Evolutionary conservation across 2,329 filamentous ascomycete genomes (phyloP).

Genomic region (Didymella glomerata): DNA sequence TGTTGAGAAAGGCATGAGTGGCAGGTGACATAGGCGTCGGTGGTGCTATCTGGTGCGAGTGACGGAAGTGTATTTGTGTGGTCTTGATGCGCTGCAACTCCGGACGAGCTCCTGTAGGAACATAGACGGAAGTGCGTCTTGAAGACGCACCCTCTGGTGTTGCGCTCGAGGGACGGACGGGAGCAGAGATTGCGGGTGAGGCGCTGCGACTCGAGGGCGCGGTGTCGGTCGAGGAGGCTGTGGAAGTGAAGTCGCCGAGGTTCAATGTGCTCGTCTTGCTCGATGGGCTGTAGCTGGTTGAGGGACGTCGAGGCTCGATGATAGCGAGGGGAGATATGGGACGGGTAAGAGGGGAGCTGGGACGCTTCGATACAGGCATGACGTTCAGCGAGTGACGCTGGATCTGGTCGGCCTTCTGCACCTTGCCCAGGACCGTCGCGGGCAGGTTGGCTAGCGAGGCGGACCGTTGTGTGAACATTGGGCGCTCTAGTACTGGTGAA

Average conservation of each 20-base stretch:
- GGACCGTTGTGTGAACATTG: constrained; percentile 39
- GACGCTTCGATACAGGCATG: constrained; percentile 21
- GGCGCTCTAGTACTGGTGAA: constrained; percentile 33
- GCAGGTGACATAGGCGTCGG: constrained; percentile 44
- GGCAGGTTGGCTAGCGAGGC: constrained; percentile 48
- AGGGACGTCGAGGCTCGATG: constrained; percentile 39
- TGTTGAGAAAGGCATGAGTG: constrained; percentile 49
- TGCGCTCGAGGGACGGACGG: constrained; percentile 36
- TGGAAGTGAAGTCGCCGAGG: constrained; percentile 35
- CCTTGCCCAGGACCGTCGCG: constrained; percentile 39
- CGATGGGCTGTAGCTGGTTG: constrained; percentile 39
- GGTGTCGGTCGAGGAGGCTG: constrained; percentile 35
- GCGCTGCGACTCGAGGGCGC: constrained; percentile 37
- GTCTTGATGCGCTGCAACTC: constrained; percentile 30
- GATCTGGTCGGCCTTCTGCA: constrained; percentile 37
- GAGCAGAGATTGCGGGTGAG: constrained; percentile 34
- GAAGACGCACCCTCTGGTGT: constrained; percentile 25
- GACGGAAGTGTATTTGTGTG: constrained; percentile 31
- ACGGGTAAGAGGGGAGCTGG: constrained; percentile 28
- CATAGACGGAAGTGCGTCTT: constrained; percentile 41
- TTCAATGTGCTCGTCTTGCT: constrained; percentile 34
- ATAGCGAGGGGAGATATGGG: constrained; percentile 36
- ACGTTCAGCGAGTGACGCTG: constrained; percentile 41
- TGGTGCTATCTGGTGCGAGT: constrained; percentile 35
- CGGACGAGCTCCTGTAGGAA: constrained; percentile 29